Evolutionary conservation across 164 flowering plant genomes (phyloP).

Genomic region (Paratinospora sagittata): DNA sequence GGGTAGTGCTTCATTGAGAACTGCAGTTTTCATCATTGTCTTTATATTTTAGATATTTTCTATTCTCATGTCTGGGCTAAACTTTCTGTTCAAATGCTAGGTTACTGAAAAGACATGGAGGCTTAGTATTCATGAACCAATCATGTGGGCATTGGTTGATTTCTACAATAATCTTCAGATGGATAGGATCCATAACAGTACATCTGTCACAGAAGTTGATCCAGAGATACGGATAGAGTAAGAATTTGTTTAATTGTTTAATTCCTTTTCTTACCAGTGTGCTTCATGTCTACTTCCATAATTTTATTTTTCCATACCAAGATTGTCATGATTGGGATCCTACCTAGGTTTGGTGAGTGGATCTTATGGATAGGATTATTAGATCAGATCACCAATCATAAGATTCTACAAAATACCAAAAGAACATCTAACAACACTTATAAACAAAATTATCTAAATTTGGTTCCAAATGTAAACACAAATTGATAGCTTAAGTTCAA

Average conservation of each 20-base stretch:
- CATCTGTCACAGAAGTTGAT: constrained; percentile 71
- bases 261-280: neutral
- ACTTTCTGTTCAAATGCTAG: constrained; percentile 31
- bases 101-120: constrained; percentile 84
- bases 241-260: constrained; percentile 23
- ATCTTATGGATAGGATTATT: no score
- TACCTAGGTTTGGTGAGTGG: neutral
- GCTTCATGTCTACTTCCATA: neutral
- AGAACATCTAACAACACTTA: no score
- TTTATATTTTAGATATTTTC: neutral
- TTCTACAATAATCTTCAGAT: constrained; percentile 67
- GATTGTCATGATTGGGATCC: neutral
- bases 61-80: constrained; percentile 4
- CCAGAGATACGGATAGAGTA: constrained; percentile 94
- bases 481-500: no score
- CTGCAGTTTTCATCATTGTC: neutral
- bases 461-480: no score
- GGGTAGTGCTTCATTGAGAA: constrained; percentile 44
- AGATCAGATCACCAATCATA: no score
- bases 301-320: neutral
- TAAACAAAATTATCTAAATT: no score
- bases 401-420: no score
- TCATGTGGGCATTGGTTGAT: constrained; percentile 83
- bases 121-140: constrained; percentile 87
- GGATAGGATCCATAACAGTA: constrained; percentile 60